Percentiles rank a stretch among this genome's conserved stretches.
Conservation (phyloP, 2,329 filamentous ascomycete species). For the Xylaria sp. region DNA sequence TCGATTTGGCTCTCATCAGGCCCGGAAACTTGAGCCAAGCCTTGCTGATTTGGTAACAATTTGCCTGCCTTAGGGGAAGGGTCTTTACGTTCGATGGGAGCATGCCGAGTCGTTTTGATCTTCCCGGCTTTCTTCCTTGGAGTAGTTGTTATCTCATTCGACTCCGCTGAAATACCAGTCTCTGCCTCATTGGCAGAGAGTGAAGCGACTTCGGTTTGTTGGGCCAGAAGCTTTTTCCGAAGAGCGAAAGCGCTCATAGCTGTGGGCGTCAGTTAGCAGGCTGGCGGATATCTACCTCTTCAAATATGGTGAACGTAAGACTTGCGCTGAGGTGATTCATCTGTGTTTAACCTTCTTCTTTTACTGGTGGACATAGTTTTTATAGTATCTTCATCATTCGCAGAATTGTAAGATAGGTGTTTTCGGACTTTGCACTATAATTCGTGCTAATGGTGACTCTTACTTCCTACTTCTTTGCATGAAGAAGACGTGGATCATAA, state of each 20-base stretch:
- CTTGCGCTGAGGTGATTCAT: slow-evolving; percentile 52
- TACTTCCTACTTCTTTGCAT: neutral
- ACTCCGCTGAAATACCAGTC: slow-evolving; percentile 4
- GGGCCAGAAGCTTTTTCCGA: slow-evolving; percentile 53
- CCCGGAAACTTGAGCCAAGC: slow-evolving; percentile 1
- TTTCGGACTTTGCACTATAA: neutral
- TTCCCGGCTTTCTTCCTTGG: slow-evolving; percentile 39
- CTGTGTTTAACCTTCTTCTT: slow-evolving; percentile 56
- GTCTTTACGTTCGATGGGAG: slow-evolving; percentile 5
- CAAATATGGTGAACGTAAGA: slow-evolving; percentile 9
- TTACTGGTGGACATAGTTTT: slow-evolving; percentile 51
- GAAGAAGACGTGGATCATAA: neutral
- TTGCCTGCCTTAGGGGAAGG: neutral
- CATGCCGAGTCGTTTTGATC: slow-evolving; percentile 3
- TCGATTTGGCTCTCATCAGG: slow-evolving; percentile 3
- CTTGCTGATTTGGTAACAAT: neutral
- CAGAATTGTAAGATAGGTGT: neutral
- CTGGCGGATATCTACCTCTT: neutral
- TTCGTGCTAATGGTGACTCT: neutral
- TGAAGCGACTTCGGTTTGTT: slow-evolving; percentile 32
- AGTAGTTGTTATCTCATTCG: slow-evolving; percentile 7
- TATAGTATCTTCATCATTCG: neutral
- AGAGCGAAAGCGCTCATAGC: slow-evolving; percentile 59
- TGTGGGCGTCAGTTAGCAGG: slow-evolving; percentile 36
- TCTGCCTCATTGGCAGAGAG: slow-evolving; percentile 6